A percentile compares a stretch with the other conserved stretches of the same genome.
These are phyloP conservation scores for Pseudocohnilembus persalinus DNA, from an alignment of 169 alveolate genomes.

Conservation along the genomic window DNA sequence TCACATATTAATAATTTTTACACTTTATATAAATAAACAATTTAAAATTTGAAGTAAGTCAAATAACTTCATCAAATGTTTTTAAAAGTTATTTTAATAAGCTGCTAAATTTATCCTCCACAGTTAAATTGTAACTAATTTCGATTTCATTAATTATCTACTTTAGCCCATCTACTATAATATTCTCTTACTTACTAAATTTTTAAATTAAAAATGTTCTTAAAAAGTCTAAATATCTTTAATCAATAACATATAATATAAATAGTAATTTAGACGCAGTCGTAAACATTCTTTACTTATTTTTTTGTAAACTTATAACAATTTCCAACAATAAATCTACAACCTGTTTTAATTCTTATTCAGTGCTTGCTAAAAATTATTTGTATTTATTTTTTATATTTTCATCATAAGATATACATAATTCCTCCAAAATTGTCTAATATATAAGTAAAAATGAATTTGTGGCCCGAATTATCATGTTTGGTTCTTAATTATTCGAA, in stretches of 20 bases:
- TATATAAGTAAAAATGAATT: not conserved
- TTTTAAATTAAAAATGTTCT: no score
- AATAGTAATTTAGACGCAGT: not conserved
- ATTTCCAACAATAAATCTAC: not conserved
- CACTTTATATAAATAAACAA: no score
- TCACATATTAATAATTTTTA: no score
- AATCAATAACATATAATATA: not conserved
- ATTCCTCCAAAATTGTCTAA: not conserved
- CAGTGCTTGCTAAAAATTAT: not conserved
- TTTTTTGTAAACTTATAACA: not conserved
- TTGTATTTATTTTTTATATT: no score
- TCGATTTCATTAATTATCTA: not conserved
- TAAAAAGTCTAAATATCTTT: no score
- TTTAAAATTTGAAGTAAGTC: no score
- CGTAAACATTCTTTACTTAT: no score
- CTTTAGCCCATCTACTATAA: not conserved
- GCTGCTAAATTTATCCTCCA: not conserved
- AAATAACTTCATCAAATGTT: no score
- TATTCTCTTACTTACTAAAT: not conserved
- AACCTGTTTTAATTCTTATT: not conserved
- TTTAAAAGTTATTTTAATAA: no score
- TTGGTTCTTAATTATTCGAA: no score
- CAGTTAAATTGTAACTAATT: not conserved
- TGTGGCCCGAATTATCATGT: not conserved
- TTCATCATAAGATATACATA: not conserved